Base-by-base conservation (phyloP, 2,329 filamentous ascomycete species). In the Chrysosporium queenslandicum region DNA sequence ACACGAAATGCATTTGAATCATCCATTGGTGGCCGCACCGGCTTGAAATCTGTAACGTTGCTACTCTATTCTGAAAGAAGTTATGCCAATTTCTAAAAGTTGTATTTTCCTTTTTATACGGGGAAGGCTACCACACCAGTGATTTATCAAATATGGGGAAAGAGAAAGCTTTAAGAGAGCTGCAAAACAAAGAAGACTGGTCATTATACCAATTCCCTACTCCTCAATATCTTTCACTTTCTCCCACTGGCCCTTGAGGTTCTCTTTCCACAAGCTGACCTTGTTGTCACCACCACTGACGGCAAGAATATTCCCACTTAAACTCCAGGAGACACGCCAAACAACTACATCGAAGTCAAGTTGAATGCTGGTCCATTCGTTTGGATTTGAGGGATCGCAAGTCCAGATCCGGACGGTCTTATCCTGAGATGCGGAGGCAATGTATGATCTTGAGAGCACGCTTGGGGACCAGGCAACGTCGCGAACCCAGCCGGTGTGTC, bases 381-480 rank as follows among this genome's bases (percentile, higher is more conserved):
- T 80, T 14, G 80, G 74, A 64, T 76, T 79, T 54, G 78, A 74
- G 23, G 78, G 72, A 62, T 88, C 85, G 25, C 80, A 83, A 8
- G 91, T 97, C 92, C 92, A 98, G 72, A 98, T 96, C 60, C 89
- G 83, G 57, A 97, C 91, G 7, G 89, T 96, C 78, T 94, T 94
- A 70, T 98, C 92, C 74, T 97, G 90, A 50, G 86, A 90, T 9
- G 91, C 92, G 46, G 86, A 91, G 27, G 92, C 92, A 66, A 98
- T 96, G 74, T 98, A 98, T 54, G 85, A 88, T 77, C 95, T 96
- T 63, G 90, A 87, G 54, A 98, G 77, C 52, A 97, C 87, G 21
- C 89, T 96, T 9, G 92, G 92, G 46, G 86, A 91, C 92, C 92
- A 98, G 12, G 91, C 87, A 11, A 98, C 92, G 68, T 98, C 92